Evolutionary conservation across 2,329 filamentous ascomycete genomes (phyloP).

Genomic region (Davidsoniella neocaledoniae): DNA sequence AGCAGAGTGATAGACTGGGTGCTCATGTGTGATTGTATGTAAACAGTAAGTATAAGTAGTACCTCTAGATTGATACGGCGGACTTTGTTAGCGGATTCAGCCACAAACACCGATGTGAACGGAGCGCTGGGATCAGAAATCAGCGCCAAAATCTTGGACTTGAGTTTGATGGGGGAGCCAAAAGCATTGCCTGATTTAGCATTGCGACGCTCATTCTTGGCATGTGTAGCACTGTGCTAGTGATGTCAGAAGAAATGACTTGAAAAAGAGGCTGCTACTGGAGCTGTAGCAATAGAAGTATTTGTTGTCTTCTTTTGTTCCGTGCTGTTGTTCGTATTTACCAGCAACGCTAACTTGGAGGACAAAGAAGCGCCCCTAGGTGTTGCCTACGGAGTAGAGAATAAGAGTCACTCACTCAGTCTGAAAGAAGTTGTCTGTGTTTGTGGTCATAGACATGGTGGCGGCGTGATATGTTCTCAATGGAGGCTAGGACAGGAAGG

Average conservation of each 20-base stretch:
- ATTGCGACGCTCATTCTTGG: slow-evolving; percentile 41
- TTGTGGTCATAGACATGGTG: slow-evolving; percentile 30
- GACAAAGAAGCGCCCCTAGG: background rate
- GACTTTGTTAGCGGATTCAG: slow-evolving; percentile 72
- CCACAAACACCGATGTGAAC: slow-evolving; percentile 50
- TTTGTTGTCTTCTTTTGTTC: background rate
- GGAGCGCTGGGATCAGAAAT: slow-evolving; percentile 47
- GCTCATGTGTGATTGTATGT: background rate
- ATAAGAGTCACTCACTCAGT: slow-evolving; percentile 51
- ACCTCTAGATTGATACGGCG: slow-evolving; percentile 62
- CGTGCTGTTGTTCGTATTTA: background rate
- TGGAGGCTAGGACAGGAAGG: too few relatives aligned
- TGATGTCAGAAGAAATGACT: background rate
- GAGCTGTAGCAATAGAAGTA: too few relatives aligned
- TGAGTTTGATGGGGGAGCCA: slow-evolving; percentile 63
- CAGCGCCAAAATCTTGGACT: slow-evolving; percentile 73
- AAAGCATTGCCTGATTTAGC: slow-evolving; percentile 59
- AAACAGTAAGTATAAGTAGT: slow-evolving; percentile 15
- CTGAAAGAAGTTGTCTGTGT: slow-evolving; percentile 79
- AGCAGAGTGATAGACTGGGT: background rate
- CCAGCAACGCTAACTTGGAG: background rate
- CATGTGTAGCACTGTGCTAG: slow-evolving; percentile 30
- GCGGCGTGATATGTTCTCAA: background rate
- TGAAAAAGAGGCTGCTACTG: background rate
- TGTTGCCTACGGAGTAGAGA: background rate